phyloP scores from a whole-genome alignment of 2,329 filamentous ascomycete species.

The Aaosphaeria pasadenensis region DNA sequence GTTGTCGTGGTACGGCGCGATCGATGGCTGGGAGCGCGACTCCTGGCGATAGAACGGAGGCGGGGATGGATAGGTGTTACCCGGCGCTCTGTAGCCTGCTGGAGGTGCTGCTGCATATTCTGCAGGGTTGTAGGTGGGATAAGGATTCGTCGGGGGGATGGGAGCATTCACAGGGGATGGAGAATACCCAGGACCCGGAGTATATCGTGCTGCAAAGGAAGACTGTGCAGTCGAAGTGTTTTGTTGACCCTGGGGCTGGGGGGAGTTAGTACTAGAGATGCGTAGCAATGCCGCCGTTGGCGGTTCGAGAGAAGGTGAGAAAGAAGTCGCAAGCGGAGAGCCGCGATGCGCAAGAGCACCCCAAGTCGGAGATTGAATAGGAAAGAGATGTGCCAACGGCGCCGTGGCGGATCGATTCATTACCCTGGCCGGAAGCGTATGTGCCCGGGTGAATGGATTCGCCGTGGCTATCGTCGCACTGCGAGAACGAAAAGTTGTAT shows the following conservation, averaged over 20 bases:
- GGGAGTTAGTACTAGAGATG: slow-evolving; percentile 30
- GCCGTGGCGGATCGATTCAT: slow-evolving; percentile 10
- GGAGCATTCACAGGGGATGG: slow-evolving; percentile 21
- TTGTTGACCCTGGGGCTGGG: slow-evolving; percentile 18
- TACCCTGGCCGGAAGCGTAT: slow-evolving; percentile 16
- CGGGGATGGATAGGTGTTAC: slow-evolving; percentile 24
- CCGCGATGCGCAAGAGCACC: slow-evolving; percentile 17
- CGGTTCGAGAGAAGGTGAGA: slow-evolving; percentile 34
- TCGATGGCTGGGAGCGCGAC: slow-evolving; percentile 33
- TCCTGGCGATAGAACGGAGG: slow-evolving; percentile 33
- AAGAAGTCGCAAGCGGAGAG: slow-evolving; percentile 28
- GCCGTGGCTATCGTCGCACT: slow-evolving; percentile 23
- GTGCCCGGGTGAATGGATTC: slow-evolving; percentile 15
- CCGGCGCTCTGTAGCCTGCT: slow-evolving; percentile 13
- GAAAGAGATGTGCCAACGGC: background rate
- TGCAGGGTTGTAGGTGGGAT: slow-evolving; percentile 30
- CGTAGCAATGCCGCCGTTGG: slow-evolving; percentile 32
- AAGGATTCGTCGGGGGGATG: slow-evolving; percentile 18
- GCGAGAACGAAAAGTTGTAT: slow-evolving; percentile 31
- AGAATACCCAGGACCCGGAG: slow-evolving; percentile 29
- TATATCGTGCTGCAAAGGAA: slow-evolving; percentile 26
- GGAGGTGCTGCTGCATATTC: slow-evolving; percentile 20
- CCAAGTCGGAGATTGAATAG: slow-evolving; percentile 11
- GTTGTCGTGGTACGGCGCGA: slow-evolving; percentile 12
- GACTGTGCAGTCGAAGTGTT: slow-evolving; percentile 12